These are phyloP conservation scores for Carallia brachiata DNA, from an alignment of 345 rosid species.

Conservation along the genomic window DNA sequence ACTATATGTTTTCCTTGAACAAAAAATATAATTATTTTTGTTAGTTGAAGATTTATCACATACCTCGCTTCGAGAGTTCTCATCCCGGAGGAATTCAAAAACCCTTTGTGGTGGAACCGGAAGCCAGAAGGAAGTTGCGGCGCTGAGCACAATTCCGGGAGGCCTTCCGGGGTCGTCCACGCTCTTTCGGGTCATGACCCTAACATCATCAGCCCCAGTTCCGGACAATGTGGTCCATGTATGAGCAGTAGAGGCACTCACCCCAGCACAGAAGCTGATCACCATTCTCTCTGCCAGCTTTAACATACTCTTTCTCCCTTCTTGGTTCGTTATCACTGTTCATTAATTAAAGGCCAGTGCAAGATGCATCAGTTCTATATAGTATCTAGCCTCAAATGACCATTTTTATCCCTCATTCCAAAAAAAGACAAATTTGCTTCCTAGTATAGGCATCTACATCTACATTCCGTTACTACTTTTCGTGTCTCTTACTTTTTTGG, in stretches of 20 bases:
- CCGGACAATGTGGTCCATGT: conserved; percentile 66
- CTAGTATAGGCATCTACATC: too few relatives aligned
- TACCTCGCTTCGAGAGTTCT: conserved; percentile 69
- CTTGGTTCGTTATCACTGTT: conserved; percentile 59
- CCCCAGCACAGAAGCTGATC: conserved; percentile 69
- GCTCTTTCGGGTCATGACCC: conserved; percentile 77
- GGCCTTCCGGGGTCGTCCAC: conserved; percentile 82
- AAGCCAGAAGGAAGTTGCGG: conserved; percentile 93
- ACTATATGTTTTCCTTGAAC: too few relatives aligned
- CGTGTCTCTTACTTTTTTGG: too few relatives aligned
- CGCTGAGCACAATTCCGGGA: conserved; percentile 72
- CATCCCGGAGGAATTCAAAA: conserved; percentile 82
- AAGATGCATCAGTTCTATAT: neutral
- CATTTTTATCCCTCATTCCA: too few relatives aligned
- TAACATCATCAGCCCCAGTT: conserved; percentile 63
- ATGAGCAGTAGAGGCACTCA: conserved; percentile 65
- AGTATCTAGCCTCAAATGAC: neutral
- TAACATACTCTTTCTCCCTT: conserved; percentile 69
- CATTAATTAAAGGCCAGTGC: neutral
- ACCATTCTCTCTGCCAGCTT: conserved; percentile 78
- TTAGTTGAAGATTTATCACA: too few relatives aligned
- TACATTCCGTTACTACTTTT: too few relatives aligned
- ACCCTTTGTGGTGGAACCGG: conserved; percentile 62
- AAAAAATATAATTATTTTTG: too few relatives aligned
- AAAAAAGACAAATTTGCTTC: too few relatives aligned